Evolutionary conservation across 2,329 filamentous ascomycete species (phyloP).

Genomic region (Diplodia corticola): DNA sequence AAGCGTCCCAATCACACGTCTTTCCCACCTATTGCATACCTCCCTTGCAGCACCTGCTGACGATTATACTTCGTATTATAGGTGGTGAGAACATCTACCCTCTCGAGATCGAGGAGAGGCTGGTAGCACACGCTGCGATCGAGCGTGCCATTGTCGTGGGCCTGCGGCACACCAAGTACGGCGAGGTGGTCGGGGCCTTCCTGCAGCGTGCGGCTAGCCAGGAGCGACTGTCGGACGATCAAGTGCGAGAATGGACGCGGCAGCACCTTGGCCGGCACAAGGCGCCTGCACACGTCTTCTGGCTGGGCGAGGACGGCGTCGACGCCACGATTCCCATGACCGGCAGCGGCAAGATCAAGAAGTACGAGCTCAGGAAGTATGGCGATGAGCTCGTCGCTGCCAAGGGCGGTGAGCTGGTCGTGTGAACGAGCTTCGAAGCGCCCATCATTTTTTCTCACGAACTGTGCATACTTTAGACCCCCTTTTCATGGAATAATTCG

Average conservation of each 20-base stretch:
- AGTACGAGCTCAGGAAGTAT: constrained; percentile 37
- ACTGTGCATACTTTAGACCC: background rate
- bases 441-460: background rate
- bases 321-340: constrained; percentile 42
- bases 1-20: constrained; percentile 24
- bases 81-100: constrained; percentile 56
- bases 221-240: constrained; percentile 34
- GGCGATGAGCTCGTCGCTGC: background rate
- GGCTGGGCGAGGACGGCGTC: constrained; percentile 59
- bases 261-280: constrained; percentile 44
- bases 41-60: background rate
- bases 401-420: background rate
- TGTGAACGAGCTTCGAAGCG: background rate
- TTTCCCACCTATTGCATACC: constrained; percentile 28
- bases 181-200: constrained; percentile 71
- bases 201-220: constrained; percentile 36
- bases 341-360: constrained; percentile 49
- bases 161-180: constrained; percentile 68
- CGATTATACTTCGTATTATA: constrained; percentile 13
- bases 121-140: constrained; percentile 64
- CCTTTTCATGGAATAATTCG: background rate
- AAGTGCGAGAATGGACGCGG: constrained; percentile 41
- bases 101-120: constrained; percentile 71
- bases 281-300: constrained; percentile 72
- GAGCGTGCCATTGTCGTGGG: constrained; percentile 68